phyloP scores from a whole-genome alignment of 2,329 filamentous ascomycete species.

The Chalara sp. region DNA sequence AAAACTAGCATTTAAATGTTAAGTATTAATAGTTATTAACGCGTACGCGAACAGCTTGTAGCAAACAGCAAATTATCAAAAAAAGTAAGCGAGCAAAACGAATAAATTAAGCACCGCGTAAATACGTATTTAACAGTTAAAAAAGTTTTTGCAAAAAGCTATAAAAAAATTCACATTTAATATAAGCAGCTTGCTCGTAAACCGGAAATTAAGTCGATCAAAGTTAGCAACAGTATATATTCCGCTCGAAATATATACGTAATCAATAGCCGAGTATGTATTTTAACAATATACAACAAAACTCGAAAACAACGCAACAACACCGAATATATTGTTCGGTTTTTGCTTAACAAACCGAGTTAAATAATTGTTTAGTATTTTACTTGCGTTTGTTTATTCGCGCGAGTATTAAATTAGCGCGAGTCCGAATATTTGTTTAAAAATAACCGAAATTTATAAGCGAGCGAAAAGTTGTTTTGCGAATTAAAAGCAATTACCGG shows the following conservation, averaged over 20 bases:
- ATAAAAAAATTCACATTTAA: too few species aligned
- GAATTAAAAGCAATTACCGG: too few species aligned
- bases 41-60: too few species aligned
- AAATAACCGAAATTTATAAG: background rate
- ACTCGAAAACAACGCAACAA: conserved; percentile 1
- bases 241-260: conserved; percentile 8
- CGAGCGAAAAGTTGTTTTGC: background rate
- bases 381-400: conserved; percentile 1
- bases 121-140: too few species aligned
- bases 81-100: too few species aligned
- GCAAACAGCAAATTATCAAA: too few species aligned
- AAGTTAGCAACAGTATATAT: conserved; percentile 7
- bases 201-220: conserved; percentile 5
- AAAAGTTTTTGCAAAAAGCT: too few species aligned
- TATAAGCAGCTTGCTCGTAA: background rate
- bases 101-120: too few species aligned
- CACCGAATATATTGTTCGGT: conserved; percentile 6
- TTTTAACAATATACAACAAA: conserved; percentile 9
- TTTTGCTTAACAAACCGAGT: conserved; percentile 1
- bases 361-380: background rate
- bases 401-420: background rate
- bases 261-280: conserved; percentile 4
- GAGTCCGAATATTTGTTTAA: conserved; percentile 1
- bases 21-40: too few species aligned
- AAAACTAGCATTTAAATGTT: too few species aligned